Percentiles rank a stretch among this genome's conserved stretches.
Evolutionary conservation across 1,139 yeast species (phyloP).

Genomic region (Meyerozyma sp.): DNA sequence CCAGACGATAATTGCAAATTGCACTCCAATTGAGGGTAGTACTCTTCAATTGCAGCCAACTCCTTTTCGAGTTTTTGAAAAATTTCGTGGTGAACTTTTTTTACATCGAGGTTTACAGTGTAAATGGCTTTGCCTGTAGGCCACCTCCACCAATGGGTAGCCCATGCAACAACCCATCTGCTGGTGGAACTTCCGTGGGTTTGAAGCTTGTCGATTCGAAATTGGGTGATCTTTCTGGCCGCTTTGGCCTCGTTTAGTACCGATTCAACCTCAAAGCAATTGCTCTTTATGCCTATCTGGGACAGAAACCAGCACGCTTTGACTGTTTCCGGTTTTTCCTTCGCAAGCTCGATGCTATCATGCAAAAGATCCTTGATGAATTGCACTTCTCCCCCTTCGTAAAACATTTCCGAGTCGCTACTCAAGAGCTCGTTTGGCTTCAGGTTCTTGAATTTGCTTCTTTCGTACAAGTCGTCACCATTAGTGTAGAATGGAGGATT

Average conservation of each 20-base stretch:
- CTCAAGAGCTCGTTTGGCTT: conserved; percentile 10
- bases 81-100: background rate
- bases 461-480: conserved; percentile 7
- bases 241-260: conserved; percentile 5
- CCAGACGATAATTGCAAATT: background rate
- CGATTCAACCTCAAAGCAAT: conserved; percentile 6
- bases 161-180: conserved; percentile 19
- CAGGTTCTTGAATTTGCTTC: conserved; percentile 6
- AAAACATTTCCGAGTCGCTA: conserved; percentile 10
- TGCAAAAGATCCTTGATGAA: conserved; percentile 12
- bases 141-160: conserved; percentile 2
- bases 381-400: conserved; percentile 15
- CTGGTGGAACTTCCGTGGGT: conserved; percentile 7
- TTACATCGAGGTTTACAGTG: background rate
- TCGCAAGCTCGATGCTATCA: conserved; percentile 7
- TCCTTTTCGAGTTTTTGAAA: background rate
- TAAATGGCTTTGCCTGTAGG: background rate
- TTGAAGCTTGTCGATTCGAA: background rate
- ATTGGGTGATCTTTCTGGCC: conserved; percentile 8
- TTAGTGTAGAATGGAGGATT: conserved; percentile 19
- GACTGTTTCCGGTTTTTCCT: conserved; percentile 5
- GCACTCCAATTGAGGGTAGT: background rate
- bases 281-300: conserved; percentile 14
- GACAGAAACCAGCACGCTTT: conserved; percentile 15
- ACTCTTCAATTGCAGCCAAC: background rate